A percentile compares a stretch with the other conserved stretches of the same genome.
phyloP scores from a whole-genome alignment of 148 eudicot species.

The Diospyros lotus region DNA sequence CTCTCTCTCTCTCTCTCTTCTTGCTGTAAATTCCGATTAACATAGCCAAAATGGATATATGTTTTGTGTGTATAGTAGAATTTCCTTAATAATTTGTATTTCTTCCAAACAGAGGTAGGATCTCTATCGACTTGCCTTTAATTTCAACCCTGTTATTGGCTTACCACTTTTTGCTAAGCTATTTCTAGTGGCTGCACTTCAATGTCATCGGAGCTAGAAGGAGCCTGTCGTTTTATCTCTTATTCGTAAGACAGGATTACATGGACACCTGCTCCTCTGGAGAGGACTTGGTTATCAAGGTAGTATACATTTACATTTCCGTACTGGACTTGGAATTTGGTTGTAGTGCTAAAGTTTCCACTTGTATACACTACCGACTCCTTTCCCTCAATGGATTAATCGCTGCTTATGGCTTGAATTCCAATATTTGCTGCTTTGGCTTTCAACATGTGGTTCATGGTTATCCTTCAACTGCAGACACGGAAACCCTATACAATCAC shows the following conservation, averaged over 20 bases:
- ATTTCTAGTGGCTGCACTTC: constrained; percentile 8
- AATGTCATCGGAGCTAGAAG: constrained; percentile 33
- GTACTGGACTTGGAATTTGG: neutral
- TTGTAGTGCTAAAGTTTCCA: neutral
- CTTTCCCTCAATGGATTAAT: neutral
- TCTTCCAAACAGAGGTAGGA: neutral
- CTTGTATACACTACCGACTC: neutral
- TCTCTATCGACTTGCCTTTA: constrained; percentile 24
- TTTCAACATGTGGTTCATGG: neutral
- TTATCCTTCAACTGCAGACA: constrained; percentile 36
- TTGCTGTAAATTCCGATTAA: constrained; percentile 15
- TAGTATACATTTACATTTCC: constrained; percentile 10
- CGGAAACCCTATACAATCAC: constrained; percentile 97
- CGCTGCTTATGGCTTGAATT: neutral
- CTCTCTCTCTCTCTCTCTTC: constrained; percentile 12
- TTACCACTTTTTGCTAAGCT: constrained; percentile 26
- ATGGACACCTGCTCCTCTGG: constrained; percentile 87
- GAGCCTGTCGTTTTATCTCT: constrained; percentile 27
- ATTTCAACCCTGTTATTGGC: constrained; percentile 25
- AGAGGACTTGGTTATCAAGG: constrained; percentile 80
- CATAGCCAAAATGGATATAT: neutral
- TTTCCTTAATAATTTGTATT: constrained; percentile 3
- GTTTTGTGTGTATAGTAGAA: neutral
- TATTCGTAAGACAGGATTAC: constrained; percentile 32
- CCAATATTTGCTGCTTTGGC: neutral